Conservation (phyloP, 768 basidiomycete genomes). For the Piloderma croceum region DNA sequence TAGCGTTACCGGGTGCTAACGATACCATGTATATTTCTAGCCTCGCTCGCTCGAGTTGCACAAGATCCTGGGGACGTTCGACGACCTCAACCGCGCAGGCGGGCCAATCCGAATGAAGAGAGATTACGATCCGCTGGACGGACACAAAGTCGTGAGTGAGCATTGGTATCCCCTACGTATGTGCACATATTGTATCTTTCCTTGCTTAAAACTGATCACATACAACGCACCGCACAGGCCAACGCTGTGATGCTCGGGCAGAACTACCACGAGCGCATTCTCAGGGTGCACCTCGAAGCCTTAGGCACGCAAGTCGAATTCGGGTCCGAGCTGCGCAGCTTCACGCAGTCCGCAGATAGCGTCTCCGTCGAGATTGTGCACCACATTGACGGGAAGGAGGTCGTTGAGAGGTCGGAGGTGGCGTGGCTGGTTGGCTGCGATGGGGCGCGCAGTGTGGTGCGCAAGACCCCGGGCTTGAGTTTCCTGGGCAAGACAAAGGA, state of each 20-base stretch:
- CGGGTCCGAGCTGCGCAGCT: conserved; percentile 26
- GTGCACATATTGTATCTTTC: conserved; percentile 1
- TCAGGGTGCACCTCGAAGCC: conserved; percentile 23
- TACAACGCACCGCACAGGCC: conserved; percentile 8
- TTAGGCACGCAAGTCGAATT: conserved; percentile 28
- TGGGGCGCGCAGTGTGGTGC: conserved; percentile 32
- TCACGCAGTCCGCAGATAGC: conserved; percentile 28
- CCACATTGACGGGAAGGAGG: conserved; percentile 15
- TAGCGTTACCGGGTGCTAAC: not conserved
- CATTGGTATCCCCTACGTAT: conserved; percentile 13
- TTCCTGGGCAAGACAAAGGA: conserved; percentile 36
- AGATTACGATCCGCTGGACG: conserved; percentile 11
- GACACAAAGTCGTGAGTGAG: conserved; percentile 7
- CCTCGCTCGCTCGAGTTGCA: conserved; percentile 21
- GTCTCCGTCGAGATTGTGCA: conserved; percentile 26
- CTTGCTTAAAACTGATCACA: not conserved
- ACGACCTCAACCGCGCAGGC: conserved; percentile 9
- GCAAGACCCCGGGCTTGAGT: conserved; percentile 35
- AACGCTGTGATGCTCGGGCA: conserved; percentile 22
- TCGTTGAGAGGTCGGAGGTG: conserved; percentile 21
- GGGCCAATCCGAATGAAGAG: conserved; percentile 1
- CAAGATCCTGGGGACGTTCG: conserved; percentile 18
- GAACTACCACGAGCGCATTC: conserved; percentile 23
- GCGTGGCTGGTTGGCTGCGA: conserved; percentile 38
- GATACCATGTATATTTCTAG: conserved; percentile 8